A percentile compares a stretch with the other conserved stretches of the same genome.
Conservation (phyloP, 202 grass and related monocot genomes). For the Thinopyrum obtusiflorum region DNA sequence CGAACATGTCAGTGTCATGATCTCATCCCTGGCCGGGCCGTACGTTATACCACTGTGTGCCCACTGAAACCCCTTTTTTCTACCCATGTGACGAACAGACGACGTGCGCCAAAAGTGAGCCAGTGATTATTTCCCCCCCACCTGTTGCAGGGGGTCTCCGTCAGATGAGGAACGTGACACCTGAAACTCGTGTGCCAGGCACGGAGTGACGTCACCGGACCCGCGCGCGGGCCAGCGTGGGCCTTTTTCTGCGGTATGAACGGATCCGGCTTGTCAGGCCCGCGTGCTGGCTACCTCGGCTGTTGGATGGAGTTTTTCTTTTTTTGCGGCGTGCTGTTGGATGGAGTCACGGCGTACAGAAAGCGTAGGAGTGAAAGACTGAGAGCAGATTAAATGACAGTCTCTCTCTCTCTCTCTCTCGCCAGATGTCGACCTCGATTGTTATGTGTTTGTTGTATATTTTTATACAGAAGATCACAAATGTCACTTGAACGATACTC, state of each 20-base stretch:
- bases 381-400: too few relatives aligned
- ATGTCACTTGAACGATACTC: not conserved
- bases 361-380: too few relatives aligned
- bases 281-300: not conserved
- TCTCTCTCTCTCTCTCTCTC: not conserved
- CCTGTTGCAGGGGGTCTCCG: not conserved
- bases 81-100: not conserved
- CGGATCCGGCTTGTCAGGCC: not conserved
- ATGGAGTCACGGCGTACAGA: too few relatives aligned
- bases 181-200: constrained; percentile 11
- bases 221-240: not conserved
- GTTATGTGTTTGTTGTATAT: not conserved
- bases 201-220: not conserved
- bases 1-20: not conserved
- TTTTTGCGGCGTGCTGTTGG: too few relatives aligned
- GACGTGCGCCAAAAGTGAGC: not conserved
- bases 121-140: not conserved
- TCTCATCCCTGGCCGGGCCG: not conserved
- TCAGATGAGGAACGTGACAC: constrained; percentile 1
- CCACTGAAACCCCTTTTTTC: not conserved
- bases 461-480: not conserved
- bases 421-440: too few relatives aligned
- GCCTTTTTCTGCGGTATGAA: not conserved
- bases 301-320: too few relatives aligned
- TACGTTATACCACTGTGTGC: not conserved